Evolutionary conservation across 345 rosid genomes (phyloP), one percentile per base, ranked within the genome.

Genomic region (Rubroshorea leprosula): DNA sequence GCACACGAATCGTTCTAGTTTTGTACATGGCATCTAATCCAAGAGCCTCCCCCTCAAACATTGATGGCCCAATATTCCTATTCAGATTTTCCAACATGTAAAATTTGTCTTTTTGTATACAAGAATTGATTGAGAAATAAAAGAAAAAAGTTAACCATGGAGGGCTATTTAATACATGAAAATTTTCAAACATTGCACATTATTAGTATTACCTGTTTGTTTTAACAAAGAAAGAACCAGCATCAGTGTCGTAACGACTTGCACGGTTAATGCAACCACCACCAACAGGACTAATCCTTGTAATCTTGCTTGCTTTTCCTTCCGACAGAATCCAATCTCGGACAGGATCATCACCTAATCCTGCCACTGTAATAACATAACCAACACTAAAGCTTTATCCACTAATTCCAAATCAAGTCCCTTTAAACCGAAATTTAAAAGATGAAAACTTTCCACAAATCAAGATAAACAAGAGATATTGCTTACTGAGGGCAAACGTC

Each of bases 211-310:
- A 89, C 98, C 95, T 79, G 65, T 92, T 92, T 16, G 96, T 89
- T 71, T 92, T 92, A 56, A 89, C 87, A 51, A 92, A 89, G 71
- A 89, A 86, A 13, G 96, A 74, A 67, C 81, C 86, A 41, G 80
- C 78, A 76, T 92, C 98, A 3, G 96, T 89, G 8, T 80, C 87
- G 17, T 89, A 92, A 72, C 75, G 83, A 44, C 58, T 78, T 16
- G 98, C 96, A 20, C 73, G 76, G 64, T 84, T 92, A 62, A 92
- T 86, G 71, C 98, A 92, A 67, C 98, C 98, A 41, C 98, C 98
- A 29, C 97, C 97, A 55, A 92, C 23, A 19, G 95, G 77, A 71
- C 85, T 70, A 45, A 80, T 83, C 68, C 80, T 75, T 29, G 77
- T 83, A 49, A 92, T 89, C 48, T 65, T 60, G 23, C 77, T 83